Evolutionary conservation across 768 basidiomycete genomes (phyloP), one percentile per base, ranked within the genome.

Genomic region (Tephrocybe sp.): DNA sequence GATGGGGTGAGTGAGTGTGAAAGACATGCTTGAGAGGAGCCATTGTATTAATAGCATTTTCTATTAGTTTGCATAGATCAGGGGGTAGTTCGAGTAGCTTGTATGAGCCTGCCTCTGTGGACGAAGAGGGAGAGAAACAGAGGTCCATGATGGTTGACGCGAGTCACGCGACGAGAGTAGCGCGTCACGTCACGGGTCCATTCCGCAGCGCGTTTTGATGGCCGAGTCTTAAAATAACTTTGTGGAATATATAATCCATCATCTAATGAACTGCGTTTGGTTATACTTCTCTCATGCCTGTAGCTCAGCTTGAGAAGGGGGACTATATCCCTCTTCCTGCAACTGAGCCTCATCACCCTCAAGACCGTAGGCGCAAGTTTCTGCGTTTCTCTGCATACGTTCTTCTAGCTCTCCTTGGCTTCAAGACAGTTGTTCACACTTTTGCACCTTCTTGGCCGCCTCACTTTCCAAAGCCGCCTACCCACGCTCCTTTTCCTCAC

Each of bases 21-120:
- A 38, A 48, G 41, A 57, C 58, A 31, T 42, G 72, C 71, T 62
- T 68, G 48, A 66, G 59, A 20, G 59, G 62, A 47, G 61, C 61
- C 40, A 63, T 63, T 38, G 65, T 63, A 20, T 70, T 66, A 4
- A 68, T 54, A 4, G 80, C 70, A n/a, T 72, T 69, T 57, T 90
- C 88, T 26, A 91, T 63, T 11, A 85, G 61, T 46, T 73, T 70
- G 58, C 74, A 80, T 8, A 93, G 73, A 34, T 91, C 87, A 4
- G 82, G 69, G 2, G 89, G 82, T 2, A 93, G 78, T 60, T 92
- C 87, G 11, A 93, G 61, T 14, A 93, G 74, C 55, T 82, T 86
- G 65, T 76, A 87, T n/a, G 78, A 60, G 38, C 79, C 80, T 1
- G 70, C 61, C 44, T 86, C 81, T 33, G 60, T 60, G 6, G 70